Conservation (phyloP, 441 rosid species). For the Erodium texanum region DNA sequence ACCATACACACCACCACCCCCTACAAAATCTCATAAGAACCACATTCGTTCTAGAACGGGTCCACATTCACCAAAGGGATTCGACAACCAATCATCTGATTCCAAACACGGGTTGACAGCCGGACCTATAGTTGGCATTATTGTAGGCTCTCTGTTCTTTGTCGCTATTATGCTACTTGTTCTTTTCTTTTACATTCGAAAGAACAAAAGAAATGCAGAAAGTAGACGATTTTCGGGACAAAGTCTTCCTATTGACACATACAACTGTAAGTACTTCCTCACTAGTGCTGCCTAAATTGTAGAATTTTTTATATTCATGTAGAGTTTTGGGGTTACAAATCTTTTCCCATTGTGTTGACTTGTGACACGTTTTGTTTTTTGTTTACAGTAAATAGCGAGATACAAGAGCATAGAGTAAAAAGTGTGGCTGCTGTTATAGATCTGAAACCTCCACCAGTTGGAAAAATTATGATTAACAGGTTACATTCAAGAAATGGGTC, state of each 20-base stretch:
- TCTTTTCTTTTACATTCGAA: constrained; percentile 43
- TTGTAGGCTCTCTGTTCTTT: constrained; percentile 47
- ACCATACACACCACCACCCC: constrained; percentile 42
- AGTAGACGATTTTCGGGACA: constrained; percentile 43
- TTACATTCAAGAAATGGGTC: constrained; percentile 57
- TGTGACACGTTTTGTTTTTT: neutral
- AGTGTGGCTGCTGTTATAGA: constrained; percentile 58
- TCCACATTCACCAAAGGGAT: constrained; percentile 25
- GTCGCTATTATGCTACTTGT: constrained; percentile 32
- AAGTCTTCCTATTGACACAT: constrained; percentile 43
- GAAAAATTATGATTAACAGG: constrained; percentile 48
- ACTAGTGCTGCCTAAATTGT: no score
- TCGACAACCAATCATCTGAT: constrained; percentile 31
- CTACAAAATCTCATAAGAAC: constrained; percentile 35
- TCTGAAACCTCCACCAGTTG: constrained; percentile 64
- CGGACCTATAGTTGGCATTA: constrained; percentile 59
- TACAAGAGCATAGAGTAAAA: constrained; percentile 62
- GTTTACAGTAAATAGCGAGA: constrained; percentile 35
- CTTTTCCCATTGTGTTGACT: constrained; percentile 1
- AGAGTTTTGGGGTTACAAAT: no score
- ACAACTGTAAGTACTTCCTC: constrained; percentile 40
- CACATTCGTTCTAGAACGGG: constrained; percentile 38
- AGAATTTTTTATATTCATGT: no score
- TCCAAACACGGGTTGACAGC: constrained; percentile 44
- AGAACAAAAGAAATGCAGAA: constrained; percentile 36